phyloP scores from a whole-genome alignment of 208 protist genomes.

The Acanthamoeba healyi region DNA sequence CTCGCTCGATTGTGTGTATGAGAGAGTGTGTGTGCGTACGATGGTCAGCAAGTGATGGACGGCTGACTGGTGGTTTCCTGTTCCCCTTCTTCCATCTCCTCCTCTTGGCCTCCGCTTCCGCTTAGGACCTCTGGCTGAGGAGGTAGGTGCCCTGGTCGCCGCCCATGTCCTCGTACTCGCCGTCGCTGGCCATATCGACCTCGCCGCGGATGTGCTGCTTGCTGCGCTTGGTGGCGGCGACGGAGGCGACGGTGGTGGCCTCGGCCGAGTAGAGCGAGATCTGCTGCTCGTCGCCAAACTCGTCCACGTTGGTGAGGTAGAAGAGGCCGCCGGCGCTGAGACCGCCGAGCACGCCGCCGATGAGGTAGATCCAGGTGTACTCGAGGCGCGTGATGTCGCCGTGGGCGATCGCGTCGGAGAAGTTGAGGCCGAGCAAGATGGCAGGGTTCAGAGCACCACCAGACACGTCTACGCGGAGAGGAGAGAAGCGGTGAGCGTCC shows the following conservation, averaged over 20 bases:
- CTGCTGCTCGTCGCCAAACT: constrained; percentile 43
- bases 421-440: constrained; percentile 46
- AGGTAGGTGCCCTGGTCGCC: constrained; percentile 67
- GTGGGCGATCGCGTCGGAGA: constrained; percentile 28
- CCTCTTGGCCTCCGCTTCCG: too few relatives aligned
- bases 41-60: not conserved
- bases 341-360: constrained; percentile 38
- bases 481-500: too few relatives aligned
- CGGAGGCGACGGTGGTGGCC: constrained; percentile 38
- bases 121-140: constrained; percentile 23
- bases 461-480: not conserved
- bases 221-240: constrained; percentile 73
- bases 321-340: constrained; percentile 52
- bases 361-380: constrained; percentile 69
- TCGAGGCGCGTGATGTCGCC: constrained; percentile 46
- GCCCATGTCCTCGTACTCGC: constrained; percentile 73
- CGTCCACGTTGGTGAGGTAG: constrained; percentile 51
- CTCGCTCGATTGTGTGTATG: not conserved
- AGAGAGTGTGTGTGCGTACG: not conserved
- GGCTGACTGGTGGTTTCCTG: not conserved
- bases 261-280: constrained; percentile 69
- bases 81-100: too few relatives aligned
- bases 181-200: constrained; percentile 37
- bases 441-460: constrained; percentile 64
- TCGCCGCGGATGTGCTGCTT: constrained; percentile 69